Percentiles rank a stretch among this genome's conserved stretches.
Evolutionary conservation across 345 rosid species (phyloP).

Genomic region (Cochlearia excelsa): DNA sequence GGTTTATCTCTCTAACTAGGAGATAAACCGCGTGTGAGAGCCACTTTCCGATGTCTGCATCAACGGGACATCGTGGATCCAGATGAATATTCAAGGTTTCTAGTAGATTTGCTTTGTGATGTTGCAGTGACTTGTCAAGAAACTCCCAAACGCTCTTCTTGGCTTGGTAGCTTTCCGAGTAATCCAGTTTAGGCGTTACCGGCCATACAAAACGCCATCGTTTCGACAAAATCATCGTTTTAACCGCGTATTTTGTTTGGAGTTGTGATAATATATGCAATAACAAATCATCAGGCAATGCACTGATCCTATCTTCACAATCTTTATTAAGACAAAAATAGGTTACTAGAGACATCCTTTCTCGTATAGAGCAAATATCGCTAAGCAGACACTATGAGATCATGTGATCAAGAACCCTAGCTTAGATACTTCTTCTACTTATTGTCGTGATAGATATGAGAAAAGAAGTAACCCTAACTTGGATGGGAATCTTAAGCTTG

Average conservation of each 20-base stretch:
- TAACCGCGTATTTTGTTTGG: not conserved
- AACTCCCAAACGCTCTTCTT: not conserved
- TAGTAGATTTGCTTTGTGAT: not conserved
- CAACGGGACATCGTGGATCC: not conserved
- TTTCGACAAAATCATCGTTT: not conserved
- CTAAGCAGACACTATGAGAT: too few species aligned
- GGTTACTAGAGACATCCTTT: too few species aligned
- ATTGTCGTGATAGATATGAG: too few species aligned
- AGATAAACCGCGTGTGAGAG: slow-evolving; percentile 9
- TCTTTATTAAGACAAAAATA: too few species aligned
- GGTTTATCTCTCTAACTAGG: not conserved
- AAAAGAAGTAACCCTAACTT: too few species aligned
- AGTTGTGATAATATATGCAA: not conserved
- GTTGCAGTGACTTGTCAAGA: not conserved
- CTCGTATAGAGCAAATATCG: too few species aligned
- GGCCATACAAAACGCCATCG: not conserved
- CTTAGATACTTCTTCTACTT: too few species aligned
- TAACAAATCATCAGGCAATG: not conserved
- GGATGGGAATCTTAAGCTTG: too few species aligned
- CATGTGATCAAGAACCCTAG: too few species aligned
- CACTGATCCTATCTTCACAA: not conserved
- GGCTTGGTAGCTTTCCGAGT: not conserved
- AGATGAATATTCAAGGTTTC: not conserved
- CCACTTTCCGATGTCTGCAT: slow-evolving; percentile 20
- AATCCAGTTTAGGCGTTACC: not conserved